Evolutionary conservation across 148 eudicot genomes (phyloP).

Genomic region (Camellia japonica): DNA sequence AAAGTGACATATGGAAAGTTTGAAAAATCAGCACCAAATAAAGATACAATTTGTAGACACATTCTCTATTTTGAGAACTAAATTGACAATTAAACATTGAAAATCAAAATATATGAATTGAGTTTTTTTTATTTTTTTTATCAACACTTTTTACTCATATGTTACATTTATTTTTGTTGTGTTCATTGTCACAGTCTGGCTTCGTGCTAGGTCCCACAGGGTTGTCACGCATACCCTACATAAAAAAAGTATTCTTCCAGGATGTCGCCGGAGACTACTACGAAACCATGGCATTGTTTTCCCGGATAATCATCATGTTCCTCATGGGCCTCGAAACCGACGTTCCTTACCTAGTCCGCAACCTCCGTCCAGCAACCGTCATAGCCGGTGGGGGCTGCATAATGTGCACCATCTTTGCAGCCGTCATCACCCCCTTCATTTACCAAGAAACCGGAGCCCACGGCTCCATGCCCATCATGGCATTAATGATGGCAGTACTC

Average conservation of each 20-base stretch:
- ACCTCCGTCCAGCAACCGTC: slow-evolving; percentile 49
- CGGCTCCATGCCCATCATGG: slow-evolving; percentile 31
- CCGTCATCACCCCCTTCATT: slow-evolving; percentile 41
- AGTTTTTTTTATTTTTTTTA: too few relatives aligned
- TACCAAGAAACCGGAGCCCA: slow-evolving; percentile 22
- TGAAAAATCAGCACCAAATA: too few relatives aligned
- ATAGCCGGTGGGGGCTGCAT: slow-evolving; percentile 46
- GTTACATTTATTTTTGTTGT: neutral
- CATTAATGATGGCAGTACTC: slow-evolving; percentile 36
- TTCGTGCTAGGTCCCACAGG: slow-evolving; percentile 72
- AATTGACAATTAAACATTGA: too few relatives aligned
- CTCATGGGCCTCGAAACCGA: slow-evolving; percentile 84
- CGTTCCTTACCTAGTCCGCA: slow-evolving; percentile 55
- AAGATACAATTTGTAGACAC: too few relatives aligned
- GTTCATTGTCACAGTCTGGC: slow-evolving; percentile 65
- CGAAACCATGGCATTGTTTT: slow-evolving; percentile 64
- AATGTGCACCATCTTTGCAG: slow-evolving; percentile 54
- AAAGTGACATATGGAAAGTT: too few relatives aligned
- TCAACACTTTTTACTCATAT: too few relatives aligned
- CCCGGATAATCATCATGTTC: slow-evolving; percentile 78
- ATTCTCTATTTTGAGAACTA: too few relatives aligned
- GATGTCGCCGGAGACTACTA: slow-evolving; percentile 62
- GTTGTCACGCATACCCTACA: slow-evolving; percentile 40
- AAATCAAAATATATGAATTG: too few relatives aligned
- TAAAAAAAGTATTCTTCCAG: slow-evolving; percentile 55